Conservation (phyloP, 2,329 filamentous ascomycete species). For the Chaetothyriales sp. region DNA sequence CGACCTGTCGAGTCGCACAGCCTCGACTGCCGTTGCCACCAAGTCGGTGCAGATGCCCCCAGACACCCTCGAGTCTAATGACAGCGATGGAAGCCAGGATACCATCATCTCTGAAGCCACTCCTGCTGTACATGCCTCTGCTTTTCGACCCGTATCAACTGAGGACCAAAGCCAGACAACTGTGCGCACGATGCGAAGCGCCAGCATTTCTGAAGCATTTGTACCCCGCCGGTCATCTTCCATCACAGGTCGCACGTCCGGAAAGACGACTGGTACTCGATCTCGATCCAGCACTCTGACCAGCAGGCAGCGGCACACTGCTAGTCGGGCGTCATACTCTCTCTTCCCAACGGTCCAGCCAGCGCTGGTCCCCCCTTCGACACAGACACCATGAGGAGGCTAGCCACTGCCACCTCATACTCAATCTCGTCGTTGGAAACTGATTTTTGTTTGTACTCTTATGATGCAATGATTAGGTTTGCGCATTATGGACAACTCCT, state of each 20-base stretch:
- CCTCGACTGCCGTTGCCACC: conserved; percentile 10
- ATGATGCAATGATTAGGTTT: conserved; percentile 1
- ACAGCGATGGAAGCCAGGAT: conserved; percentile 11
- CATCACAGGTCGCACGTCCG: conserved; percentile 3
- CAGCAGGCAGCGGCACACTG: conserved; percentile 10
- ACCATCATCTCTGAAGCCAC: conserved; percentile 6
- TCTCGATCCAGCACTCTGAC: conserved; percentile 12
- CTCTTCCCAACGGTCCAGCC: conserved; percentile 22
- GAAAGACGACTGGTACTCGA: conserved; percentile 4
- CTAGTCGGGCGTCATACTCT: conserved; percentile 28
- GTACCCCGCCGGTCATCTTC: conserved; percentile 15
- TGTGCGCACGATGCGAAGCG: neutral
- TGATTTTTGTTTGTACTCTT: neutral
- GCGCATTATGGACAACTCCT: neutral
- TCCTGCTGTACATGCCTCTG: neutral
- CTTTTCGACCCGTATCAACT: neutral
- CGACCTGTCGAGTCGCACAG: conserved; percentile 12
- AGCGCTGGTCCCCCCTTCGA: neutral
- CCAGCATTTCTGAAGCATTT: conserved; percentile 2
- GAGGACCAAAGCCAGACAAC: neutral
- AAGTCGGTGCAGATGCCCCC: conserved; percentile 5
- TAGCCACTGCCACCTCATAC: neutral
- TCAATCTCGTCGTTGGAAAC: neutral
- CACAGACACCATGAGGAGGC: neutral
- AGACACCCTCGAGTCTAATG: conserved; percentile 2